These are phyloP conservation scores for Biscogniauxia mediterranea DNA, from an alignment of 2,329 filamentous ascomycete species.

Conservation along the genomic window DNA sequence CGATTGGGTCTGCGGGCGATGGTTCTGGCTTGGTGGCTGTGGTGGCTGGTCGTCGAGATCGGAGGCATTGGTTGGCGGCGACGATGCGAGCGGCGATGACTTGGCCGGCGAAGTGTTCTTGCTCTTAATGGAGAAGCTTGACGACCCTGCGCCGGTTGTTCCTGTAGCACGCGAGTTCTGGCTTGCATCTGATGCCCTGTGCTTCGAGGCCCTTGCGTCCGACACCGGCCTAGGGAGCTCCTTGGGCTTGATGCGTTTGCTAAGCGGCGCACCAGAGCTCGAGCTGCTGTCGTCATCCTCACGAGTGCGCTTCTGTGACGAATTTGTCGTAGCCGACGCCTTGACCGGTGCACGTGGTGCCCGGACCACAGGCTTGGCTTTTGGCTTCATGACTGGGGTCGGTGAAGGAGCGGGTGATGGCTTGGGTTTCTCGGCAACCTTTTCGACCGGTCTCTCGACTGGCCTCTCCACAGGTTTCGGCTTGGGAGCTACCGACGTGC, in stretches of 20 bases:
- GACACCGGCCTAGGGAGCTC: slow-evolving; percentile 35
- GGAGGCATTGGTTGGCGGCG: slow-evolving; percentile 63
- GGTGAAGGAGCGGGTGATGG: slow-evolving; percentile 21
- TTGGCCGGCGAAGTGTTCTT: slow-evolving; percentile 60
- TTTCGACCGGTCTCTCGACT: slow-evolving; percentile 15
- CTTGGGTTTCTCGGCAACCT: slow-evolving; percentile 25
- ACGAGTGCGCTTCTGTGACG: slow-evolving; percentile 50
- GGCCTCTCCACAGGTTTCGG: slow-evolving; percentile 31
- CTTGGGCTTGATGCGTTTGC: slow-evolving; percentile 55
- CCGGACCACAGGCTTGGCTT: slow-evolving; percentile 34
- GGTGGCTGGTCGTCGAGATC: slow-evolving; percentile 49
- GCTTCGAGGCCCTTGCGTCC: slow-evolving; percentile 37
- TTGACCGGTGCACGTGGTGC: slow-evolving; percentile 27
- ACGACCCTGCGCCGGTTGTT: slow-evolving; percentile 35
- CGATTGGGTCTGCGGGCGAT: slow-evolving; percentile 17
- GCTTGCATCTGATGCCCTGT: slow-evolving; percentile 48
- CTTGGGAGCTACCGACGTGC: slow-evolving; percentile 28
- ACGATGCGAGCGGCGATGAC: slow-evolving; percentile 64
- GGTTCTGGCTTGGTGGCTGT: slow-evolving; percentile 11
- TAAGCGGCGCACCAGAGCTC: slow-evolving; percentile 57
- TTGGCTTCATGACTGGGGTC: slow-evolving; percentile 30
- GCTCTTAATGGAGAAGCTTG: slow-evolving; percentile 43
- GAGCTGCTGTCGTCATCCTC: slow-evolving; percentile 57
- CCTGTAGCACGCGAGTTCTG: slow-evolving; percentile 45
- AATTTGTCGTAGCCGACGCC: slow-evolving; percentile 32